Evolutionary conservation across 2,329 filamentous ascomycete genomes (phyloP).

Genomic region (Penicillium glabrum): DNA sequence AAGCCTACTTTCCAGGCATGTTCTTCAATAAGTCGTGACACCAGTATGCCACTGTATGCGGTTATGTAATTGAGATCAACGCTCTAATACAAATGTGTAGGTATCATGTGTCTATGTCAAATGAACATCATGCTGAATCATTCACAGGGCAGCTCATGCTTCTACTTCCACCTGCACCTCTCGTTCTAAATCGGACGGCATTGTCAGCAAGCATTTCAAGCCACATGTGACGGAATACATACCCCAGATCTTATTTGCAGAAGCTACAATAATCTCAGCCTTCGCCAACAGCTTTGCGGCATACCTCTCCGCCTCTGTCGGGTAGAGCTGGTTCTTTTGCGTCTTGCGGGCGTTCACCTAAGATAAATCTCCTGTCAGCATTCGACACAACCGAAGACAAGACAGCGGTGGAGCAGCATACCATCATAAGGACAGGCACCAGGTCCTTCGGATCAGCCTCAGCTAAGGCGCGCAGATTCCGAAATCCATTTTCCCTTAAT

Average conservation of each 20-base stretch:
- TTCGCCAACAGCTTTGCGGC: slow-evolving; percentile 65
- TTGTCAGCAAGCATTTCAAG: not conserved
- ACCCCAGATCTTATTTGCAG: slow-evolving; percentile 69
- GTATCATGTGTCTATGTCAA: not conserved
- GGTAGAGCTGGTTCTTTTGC: slow-evolving; percentile 51
- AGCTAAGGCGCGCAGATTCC: slow-evolving; percentile 65
- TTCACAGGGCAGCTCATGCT: slow-evolving; percentile 19
- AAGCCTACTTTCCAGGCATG: no score
- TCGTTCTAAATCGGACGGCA: slow-evolving; percentile 26
- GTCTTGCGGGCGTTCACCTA: slow-evolving; percentile 67
- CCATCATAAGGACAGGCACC: slow-evolving; percentile 70
- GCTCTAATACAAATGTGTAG: not conserved
- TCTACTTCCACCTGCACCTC: slow-evolving; percentile 39
- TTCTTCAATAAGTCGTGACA: no score
- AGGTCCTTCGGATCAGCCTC: slow-evolving; percentile 68
- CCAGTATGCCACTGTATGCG: no score
- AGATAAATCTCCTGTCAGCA: not conserved
- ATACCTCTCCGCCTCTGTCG: slow-evolving; percentile 59
- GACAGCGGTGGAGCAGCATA: slow-evolving; percentile 30
- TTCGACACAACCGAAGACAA: not conserved
- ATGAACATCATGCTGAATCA: not conserved
- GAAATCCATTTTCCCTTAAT: slow-evolving; percentile 76
- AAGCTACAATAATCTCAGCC: slow-evolving; percentile 66
- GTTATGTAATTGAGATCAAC: not conserved
- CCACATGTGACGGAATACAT: slow-evolving; percentile 9